Conservation (phyloP, 495 filamentous ascomycete genomes). For the Neurospora sp. region DNA sequence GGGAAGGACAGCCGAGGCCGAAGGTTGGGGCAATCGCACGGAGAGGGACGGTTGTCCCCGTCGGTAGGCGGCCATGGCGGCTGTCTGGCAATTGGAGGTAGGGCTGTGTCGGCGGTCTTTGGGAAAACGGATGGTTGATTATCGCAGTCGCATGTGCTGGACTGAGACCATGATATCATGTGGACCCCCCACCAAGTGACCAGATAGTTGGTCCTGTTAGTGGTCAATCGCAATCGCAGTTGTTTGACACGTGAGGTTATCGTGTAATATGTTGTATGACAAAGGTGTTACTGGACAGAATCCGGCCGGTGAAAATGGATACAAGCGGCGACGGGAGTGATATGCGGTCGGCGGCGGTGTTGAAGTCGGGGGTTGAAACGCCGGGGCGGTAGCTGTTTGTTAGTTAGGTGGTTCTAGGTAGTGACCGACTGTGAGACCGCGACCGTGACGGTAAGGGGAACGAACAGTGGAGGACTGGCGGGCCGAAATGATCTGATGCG, state of each 20-base stretch:
- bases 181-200: neutral
- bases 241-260: neutral
- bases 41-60: conserved; percentile 41
- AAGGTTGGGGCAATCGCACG: conserved; percentile 29
- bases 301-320: neutral
- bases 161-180: neutral
- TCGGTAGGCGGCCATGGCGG: conserved; percentile 40
- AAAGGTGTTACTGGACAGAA: neutral
- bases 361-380: neutral
- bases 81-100: neutral
- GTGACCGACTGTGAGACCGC: neutral
- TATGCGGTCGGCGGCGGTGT: neutral
- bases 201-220: neutral
- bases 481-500: neutral
- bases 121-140: neutral
- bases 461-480: neutral
- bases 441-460: neutral
- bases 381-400: neutral
- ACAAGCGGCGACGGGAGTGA: neutral
- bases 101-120: neutral
- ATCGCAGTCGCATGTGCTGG: neutral
- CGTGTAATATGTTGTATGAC: neutral
- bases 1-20: conserved; percentile 23
- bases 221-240: neutral
- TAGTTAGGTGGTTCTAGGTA: neutral